These are phyloP conservation scores for Thielaviopsis populi DNA, from an alignment of 2,329 filamentous ascomycete genomes.

Conservation along the genomic window DNA sequence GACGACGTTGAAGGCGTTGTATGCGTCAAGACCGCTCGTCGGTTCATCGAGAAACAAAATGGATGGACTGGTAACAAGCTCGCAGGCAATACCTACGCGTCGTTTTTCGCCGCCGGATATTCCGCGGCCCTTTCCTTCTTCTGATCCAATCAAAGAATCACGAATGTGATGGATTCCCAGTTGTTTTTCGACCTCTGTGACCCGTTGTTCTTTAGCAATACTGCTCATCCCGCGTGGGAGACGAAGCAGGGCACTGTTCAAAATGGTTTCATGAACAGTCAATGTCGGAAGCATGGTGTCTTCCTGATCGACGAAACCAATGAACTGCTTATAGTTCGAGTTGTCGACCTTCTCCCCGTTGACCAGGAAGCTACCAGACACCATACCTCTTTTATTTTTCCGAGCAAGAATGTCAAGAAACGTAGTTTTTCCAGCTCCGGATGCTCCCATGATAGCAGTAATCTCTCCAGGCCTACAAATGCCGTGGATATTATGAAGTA, in stretches of 20 bases:
- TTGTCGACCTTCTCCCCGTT: conserved; percentile 85
- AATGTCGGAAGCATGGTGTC: conserved; percentile 92
- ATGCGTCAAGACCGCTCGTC: conserved; percentile 89
- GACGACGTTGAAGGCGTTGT: conserved; percentile 95
- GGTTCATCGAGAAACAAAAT: conserved; percentile 96
- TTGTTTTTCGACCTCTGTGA: conserved; percentile 87
- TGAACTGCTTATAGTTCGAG: conserved; percentile 73
- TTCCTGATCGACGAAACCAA: conserved; percentile 96
- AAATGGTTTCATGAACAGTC: conserved; percentile 93
- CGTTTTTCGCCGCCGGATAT: conserved; percentile 96
- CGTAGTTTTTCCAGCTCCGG: conserved; percentile 91
- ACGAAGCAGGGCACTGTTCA: conserved; percentile 81
- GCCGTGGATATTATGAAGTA: conserved; percentile 65
- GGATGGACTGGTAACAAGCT: conserved; percentile 90
- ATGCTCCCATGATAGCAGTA: conserved; percentile 95
- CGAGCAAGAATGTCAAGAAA: conserved; percentile 91
- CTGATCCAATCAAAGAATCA: conserved; percentile 88
- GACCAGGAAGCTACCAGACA: conserved; percentile 71
- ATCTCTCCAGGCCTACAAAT: conserved; percentile 90
- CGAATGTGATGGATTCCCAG: conserved; percentile 89
- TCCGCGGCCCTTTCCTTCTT: conserved; percentile 83
- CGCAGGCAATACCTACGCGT: conserved; percentile 90
- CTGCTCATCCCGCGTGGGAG: conserved; percentile 86
- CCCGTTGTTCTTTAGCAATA: conserved; percentile 75
- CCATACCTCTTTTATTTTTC: conserved; percentile 83